Conservation (phyloP, 345 rosid species). For the Punica granatum region DNA sequence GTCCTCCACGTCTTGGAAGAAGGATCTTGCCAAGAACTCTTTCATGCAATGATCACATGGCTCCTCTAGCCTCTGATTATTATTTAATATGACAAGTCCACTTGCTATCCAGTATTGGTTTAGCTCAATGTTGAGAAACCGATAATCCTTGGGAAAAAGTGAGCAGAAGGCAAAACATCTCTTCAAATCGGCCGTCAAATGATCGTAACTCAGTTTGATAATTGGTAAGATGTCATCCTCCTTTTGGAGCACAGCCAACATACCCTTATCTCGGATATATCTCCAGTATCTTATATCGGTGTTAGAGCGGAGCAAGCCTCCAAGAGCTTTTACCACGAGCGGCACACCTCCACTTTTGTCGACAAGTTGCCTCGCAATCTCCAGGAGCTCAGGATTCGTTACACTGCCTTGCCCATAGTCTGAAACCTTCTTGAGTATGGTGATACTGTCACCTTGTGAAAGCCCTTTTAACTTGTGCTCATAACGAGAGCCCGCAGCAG, state of each 20-base stretch:
- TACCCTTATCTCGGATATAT: not conserved
- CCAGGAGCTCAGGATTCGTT: not conserved
- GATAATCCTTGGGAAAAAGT: too few relatives aligned
- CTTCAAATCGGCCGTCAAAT: slow-evolving; percentile 1
- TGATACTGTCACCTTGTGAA: not conserved
- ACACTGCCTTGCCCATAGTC: too few relatives aligned
- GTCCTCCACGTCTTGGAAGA: slow-evolving; percentile 9
- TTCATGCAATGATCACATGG: slow-evolving; percentile 13
- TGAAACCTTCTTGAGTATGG: not conserved
- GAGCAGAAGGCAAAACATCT: not conserved
- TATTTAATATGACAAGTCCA: slow-evolving; percentile 1
- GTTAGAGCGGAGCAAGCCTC: not conserved
- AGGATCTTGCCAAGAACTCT: slow-evolving; percentile 14
- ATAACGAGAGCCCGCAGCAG: too few relatives aligned
- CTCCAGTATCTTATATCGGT: not conserved
- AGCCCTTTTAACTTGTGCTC: not conserved
- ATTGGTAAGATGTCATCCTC: slow-evolving; percentile 1
- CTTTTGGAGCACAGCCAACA: not conserved
- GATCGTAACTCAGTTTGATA: not conserved
- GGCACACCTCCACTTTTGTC: too few relatives aligned
- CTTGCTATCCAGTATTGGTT: not conserved
- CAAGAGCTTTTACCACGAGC: too few relatives aligned
- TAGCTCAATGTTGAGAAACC: not conserved
- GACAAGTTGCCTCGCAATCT: not conserved
- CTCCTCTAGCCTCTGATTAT: too few relatives aligned